Evolutionary conservation across 306 rosid species (phyloP), one percentile per base, ranked within the genome.

Genomic region (Trifolium pratense): DNA sequence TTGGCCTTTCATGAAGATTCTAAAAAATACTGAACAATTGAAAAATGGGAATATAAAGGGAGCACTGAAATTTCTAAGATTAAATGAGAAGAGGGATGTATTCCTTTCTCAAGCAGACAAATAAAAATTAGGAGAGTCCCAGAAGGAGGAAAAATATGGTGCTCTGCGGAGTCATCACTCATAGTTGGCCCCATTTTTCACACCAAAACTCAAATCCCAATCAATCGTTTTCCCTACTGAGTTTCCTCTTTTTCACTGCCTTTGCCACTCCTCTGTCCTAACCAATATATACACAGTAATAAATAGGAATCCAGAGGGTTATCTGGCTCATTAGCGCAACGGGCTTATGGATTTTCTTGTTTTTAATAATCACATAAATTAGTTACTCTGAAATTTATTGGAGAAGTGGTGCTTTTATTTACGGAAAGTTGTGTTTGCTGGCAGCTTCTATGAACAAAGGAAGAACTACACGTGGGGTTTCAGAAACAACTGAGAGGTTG

Each of bases 401-500:
- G 42, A 8, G 14, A 52, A 34, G 62, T 12, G 48, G 5, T 39
- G 59, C 29, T 75, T 56, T 25, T 74, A 18, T 63, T 57, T 7
- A 59, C 42, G 20, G 29, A 3, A 37, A 34, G 26, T 46, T 39
- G 56, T 76, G 57, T 70, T 39, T 74, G 14, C 34, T 80, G 20
- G 81, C 89, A 91, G 97, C 81, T 16, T 67, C 88, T 9, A 46
- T 80, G 21, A 87, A 75, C 81, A 92, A 84, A 74, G 96, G 80
- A 39, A 88, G 86, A 82, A 70, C 60, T 52, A 74, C 58, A 6
- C 91, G 86, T 16, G 97, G 81, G 66, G 91, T 87, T 74, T 79
- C 89, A 18, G 97, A 91, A 70, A 48, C 93, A 60, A 77, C 93
- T 5, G 97, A 90, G 60, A 95, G 88, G 93, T 81, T 95, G 76